Base-by-base conservation (phyloP, 768 basidiomycete genomes). In the Gautieria morchelliformis region DNA sequence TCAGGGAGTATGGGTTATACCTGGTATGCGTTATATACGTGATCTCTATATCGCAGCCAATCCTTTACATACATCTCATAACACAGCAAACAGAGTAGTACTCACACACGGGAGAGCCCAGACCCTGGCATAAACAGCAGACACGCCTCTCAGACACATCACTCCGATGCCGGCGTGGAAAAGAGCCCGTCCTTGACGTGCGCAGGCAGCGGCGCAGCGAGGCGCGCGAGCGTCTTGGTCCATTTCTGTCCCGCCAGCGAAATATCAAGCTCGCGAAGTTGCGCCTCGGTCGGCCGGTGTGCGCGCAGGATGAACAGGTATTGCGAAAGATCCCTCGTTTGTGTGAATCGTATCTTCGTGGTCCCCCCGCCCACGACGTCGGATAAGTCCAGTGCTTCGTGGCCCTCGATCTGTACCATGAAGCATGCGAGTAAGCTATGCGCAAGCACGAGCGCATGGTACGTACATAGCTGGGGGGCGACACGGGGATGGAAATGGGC, bases 311-410 rank as follows among this genome's bases (percentile, higher is more conserved):
- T 30, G 47, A 57, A 47, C 11, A 39, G 30, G 37, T 48, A 57
- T 14, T 57, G 32, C 30, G 56, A 57, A 22, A 14, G 32, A 20
- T 49, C 56, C 19, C 15, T 30, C 12, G 22, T 37, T 7, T 47
- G 48, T 35, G 37, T 40, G 24, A 57, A 48, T 30, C 37, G 51
- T 35, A 49, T 57, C 24, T 35, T 57, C 20, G 42, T 49, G 22
- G 53, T 55, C 11, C 48, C 24, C 12, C 8, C 8, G 3, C 45
- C 45, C 5, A 57, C 14, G 11, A 48, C 24, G 10, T 14, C 5
- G 15, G 56, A 40, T 22, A 57, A 40, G 30, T 57, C 56, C 15
- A 57, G 19, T 17, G 56, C 47, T 24, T 49, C 56, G 37, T 27
- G 19, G 24, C 48, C 35, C 22, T 42, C 20, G 30, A 57, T 37